Percentiles rank a stretch among this genome's conserved stretches.
phyloP scores from a whole-genome alignment of 1,139 yeast species.

The Zygoascus sp. region DNA sequence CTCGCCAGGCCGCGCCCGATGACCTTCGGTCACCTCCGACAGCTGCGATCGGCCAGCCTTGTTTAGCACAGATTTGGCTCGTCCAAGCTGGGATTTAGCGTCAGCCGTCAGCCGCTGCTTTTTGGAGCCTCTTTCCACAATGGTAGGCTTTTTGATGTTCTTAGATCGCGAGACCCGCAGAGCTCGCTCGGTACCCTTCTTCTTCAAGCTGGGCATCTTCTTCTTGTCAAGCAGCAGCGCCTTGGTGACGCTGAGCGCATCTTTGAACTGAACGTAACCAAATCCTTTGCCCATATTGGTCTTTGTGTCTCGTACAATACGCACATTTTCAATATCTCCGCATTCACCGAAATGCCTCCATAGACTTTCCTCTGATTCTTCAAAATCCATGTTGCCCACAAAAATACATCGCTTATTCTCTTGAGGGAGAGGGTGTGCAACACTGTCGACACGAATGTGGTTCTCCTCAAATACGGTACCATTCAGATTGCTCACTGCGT shows the following conservation, averaged over 20 bases:
- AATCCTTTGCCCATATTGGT: slow-evolving; percentile 97
- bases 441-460: slow-evolving; percentile 87
- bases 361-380: slow-evolving; percentile 80
- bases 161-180: slow-evolving; percentile 79
- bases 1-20: slow-evolving; percentile 71
- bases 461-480: slow-evolving; percentile 63
- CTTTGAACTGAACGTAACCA: slow-evolving; percentile 90
- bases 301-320: slow-evolving; percentile 85
- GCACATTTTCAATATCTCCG: slow-evolving; percentile 78
- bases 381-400: slow-evolving; percentile 92
- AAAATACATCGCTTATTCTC: slow-evolving; percentile 82
- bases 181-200: slow-evolving; percentile 49
- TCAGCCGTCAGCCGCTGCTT: slow-evolving; percentile 15
- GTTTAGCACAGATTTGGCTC: slow-evolving; percentile 71
- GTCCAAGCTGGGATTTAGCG: slow-evolving; percentile 48
- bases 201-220: slow-evolving; percentile 39
- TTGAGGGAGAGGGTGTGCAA: slow-evolving; percentile 83
- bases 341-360: slow-evolving; percentile 74
- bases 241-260: slow-evolving; percentile 72
- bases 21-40: slow-evolving; percentile 65
- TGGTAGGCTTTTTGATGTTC: slow-evolving; percentile 44
- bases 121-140: slow-evolving; percentile 29
- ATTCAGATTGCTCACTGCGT: slow-evolving; percentile 50
- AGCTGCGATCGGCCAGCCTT: slow-evolving; percentile 72
- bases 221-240: slow-evolving; percentile 77